Base-by-base conservation (phyloP, 208 protist species). In the Trypanosoma vivax region DNA sequence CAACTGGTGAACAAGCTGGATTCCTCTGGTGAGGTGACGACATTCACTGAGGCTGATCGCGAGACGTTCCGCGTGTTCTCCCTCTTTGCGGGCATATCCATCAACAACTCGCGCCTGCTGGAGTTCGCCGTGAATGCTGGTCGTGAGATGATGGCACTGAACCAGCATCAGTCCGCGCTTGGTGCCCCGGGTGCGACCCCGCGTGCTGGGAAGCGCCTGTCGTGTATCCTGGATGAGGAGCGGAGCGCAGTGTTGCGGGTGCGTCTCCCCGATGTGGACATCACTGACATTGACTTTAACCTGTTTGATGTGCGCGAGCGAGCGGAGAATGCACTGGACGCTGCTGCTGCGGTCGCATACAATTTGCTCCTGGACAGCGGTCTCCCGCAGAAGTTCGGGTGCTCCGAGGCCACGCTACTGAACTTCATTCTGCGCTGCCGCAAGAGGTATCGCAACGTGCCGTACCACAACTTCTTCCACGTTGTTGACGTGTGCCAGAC, bases 391-490 rank as follows among this genome's bases (percentile, higher is more conserved):
- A 83, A 83, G 70, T 88, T 91, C 51, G 60, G 61, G n/a, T 85
- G 79, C 65, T 62, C 60, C 33, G 73, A 88, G 21, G 40, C 61
- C 51, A 83, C 74, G 41, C 73, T 92, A 50, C 70, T 87, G 43
- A 83, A 74, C 62, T 92, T 92, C 57, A 77, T 92, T 38, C 49
- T 86, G 23, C 79, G 83, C 64, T 83, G 76, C 59, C 84, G 79
- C 40, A 76, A 70, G 45, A 87, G 76, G 70, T 92, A 92, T 53
- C 79, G 84, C 28, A 68, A 53, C 31, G 84, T 92, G 49, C 84
- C 84, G 42, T 92, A 92, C 62, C 84, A 92, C 60, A 92, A 92
- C 73, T 92, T 91, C 52, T 87, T 72, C 66, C 83, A 90, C 52
- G 83, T 85, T 30, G 78, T 90, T 51, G 83, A 90, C 63, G 79